Percentiles rank a stretch among this genome's conserved stretches.
These are phyloP conservation scores for Alternaria gaisen DNA, from an alignment of 2,329 filamentous ascomycete species.

Conservation along the genomic window DNA sequence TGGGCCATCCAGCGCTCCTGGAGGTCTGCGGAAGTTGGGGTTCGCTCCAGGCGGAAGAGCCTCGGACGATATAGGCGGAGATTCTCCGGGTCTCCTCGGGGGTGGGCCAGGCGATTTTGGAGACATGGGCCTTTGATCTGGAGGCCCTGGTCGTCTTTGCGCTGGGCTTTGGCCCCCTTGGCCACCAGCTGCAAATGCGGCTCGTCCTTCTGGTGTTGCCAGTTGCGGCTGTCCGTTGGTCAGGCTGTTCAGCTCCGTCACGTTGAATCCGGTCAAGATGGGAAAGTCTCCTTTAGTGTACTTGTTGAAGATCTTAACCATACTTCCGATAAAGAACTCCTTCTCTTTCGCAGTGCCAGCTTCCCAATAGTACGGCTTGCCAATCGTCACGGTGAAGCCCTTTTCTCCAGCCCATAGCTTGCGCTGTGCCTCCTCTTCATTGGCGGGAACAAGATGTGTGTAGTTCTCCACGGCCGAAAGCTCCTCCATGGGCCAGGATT, in stretches of 20 bases:
- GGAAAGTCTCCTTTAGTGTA: constrained; percentile 79
- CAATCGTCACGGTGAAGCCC: constrained; percentile 87
- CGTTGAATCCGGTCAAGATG: constrained; percentile 82
- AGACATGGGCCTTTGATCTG: constrained; percentile 30
- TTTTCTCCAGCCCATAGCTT: constrained; percentile 81
- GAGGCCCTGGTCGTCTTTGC: constrained; percentile 23
- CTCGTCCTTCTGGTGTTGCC: constrained; percentile 41
- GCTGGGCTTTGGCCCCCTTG: constrained; percentile 21
- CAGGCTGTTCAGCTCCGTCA: constrained; percentile 78
- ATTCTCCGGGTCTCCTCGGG: constrained; percentile 32
- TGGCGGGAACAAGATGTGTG: constrained; percentile 67
- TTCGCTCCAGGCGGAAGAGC: constrained; percentile 22
- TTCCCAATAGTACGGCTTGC: constrained; percentile 97
- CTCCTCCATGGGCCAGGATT: constrained; percentile 97
- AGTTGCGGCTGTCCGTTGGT: constrained; percentile 60
- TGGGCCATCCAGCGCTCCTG: constrained; percentile 30
- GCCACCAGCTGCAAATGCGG: constrained; percentile 19
- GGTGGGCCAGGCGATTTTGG: constrained; percentile 35
- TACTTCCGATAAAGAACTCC: constrained; percentile 95
- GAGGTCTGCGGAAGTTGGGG: constrained; percentile 35
- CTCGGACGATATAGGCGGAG: constrained; percentile 19
- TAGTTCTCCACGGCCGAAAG: constrained; percentile 84
- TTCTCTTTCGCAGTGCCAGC: constrained; percentile 94
- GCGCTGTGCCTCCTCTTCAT: constrained; percentile 66
- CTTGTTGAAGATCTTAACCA: constrained; percentile 96